Base-by-base conservation (phyloP, 2,329 filamentous ascomycete genomes). In the Pseudogymnoascus sp. region DNA sequence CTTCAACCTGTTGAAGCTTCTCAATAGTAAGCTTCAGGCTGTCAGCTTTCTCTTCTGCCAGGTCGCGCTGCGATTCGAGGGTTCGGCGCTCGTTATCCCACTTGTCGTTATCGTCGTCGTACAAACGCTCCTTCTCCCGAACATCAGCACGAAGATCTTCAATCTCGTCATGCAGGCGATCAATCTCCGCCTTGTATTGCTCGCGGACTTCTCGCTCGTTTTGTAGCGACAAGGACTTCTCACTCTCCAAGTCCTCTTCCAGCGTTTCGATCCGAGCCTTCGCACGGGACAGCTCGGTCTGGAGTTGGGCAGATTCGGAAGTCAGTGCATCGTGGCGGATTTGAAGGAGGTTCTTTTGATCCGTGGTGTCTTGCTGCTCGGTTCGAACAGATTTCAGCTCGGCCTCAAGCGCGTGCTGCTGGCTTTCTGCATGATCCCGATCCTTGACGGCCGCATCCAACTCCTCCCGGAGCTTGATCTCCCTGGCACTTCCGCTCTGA, bases 1-100 rank as follows among this genome's bases (percentile, higher is more conserved):
- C 85, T 71, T 91, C 87, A 1, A 81, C 79, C 68, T 88, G 82
- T 59, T 88, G 87, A 33, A 92, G 78, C 67, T 81, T 84, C 65
- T 90, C 85, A 63, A 92, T 86, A 0, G 87, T 89, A 61, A 84
- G 82, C 72, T 91, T 87, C 35, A 91, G 81, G 7, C 86, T 84
- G 9, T 78, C 76, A 2, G 85, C 86, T 68, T 85, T 85, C 68
- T 90, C 85, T 69, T 90, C 86, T 0, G 86, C 85, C 62, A 82
- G 81, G 58, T 85, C 80, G 61, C 84, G 84, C 68, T 90, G 85
- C 1, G 85, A 79, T 68, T 89, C 83, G 1, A 92, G 75, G 41
- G 81, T 82, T 35, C 84, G 82, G 68, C 81, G 86, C 69, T 87
- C 84, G 6, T 81, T 83, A 61, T 89, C 85, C 88, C 88, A 91